Percentiles rank a stretch among this genome's conserved stretches.
These are phyloP conservation scores for Bacidia gigantensis DNA, from an alignment of 495 filamentous ascomycete genomes.

Conservation along the genomic window DNA sequence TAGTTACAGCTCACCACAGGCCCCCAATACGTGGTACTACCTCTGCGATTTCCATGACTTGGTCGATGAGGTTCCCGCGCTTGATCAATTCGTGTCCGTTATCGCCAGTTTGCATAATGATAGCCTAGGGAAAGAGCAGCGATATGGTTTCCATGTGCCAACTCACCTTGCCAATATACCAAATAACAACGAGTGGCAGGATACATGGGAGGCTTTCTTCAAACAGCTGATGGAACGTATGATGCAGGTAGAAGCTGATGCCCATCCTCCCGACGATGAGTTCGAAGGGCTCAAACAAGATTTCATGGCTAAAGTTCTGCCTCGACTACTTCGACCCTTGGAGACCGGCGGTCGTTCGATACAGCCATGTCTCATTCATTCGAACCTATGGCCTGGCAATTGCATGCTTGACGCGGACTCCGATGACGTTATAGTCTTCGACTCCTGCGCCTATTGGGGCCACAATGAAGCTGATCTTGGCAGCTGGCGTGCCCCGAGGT, in stretches of 20 bases:
- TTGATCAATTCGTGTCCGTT: slow-evolving; percentile 22
- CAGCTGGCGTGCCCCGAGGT: slow-evolving; percentile 13
- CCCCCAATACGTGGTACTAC: slow-evolving; percentile 27
- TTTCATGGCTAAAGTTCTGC: slow-evolving; percentile 21
- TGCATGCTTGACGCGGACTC: slow-evolving; percentile 23
- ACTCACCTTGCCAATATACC: slow-evolving; percentile 27
- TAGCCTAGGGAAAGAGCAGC: slow-evolving; percentile 18
- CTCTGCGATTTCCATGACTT: slow-evolving; percentile 25
- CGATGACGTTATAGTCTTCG: slow-evolving; percentile 28
- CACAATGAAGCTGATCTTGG: slow-evolving; percentile 32
- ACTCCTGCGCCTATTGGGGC: slow-evolving; percentile 34
- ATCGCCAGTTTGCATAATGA: slow-evolving; percentile 27
- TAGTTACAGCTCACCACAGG: slow-evolving; percentile 16
- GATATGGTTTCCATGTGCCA: slow-evolving; percentile 31
- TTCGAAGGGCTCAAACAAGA: slow-evolving; percentile 11
- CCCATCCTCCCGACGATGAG: slow-evolving; percentile 15
- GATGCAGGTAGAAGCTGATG: slow-evolving; percentile 13
- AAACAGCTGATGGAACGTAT: slow-evolving; percentile 12
- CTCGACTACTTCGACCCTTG: slow-evolving; percentile 19
- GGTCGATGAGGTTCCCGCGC: slow-evolving; percentile 23
- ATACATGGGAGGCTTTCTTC: slow-evolving; percentile 31
- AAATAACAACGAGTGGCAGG: slow-evolving; percentile 22
- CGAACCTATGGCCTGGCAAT: slow-evolving; percentile 37
- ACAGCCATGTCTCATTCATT: slow-evolving; percentile 32
- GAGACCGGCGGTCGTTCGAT: slow-evolving; percentile 21